These are phyloP conservation scores for Lipomyces anomalus DNA, from an alignment of 805 yeast genomes.

Conservation along the genomic window DNA sequence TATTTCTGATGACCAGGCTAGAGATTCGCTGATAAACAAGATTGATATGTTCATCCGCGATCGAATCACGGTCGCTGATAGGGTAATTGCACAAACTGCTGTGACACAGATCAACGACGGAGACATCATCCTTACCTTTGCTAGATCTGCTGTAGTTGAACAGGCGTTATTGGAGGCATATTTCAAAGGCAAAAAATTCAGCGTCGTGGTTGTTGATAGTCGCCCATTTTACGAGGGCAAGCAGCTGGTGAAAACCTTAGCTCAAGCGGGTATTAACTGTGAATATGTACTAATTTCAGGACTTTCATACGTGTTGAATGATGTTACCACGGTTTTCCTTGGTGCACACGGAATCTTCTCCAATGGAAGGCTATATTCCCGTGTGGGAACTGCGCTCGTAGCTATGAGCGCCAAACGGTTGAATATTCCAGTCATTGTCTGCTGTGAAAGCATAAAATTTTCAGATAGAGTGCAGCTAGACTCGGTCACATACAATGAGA, in stretches of 20 bases:
- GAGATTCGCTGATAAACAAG: slow-evolving; percentile 51
- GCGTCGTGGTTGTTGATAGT: slow-evolving; percentile 83
- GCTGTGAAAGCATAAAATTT: slow-evolving; percentile 92
- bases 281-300: slow-evolving; percentile 78
- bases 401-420: slow-evolving; percentile 86
- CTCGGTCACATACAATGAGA: slow-evolving; percentile 88
- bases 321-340: slow-evolving; percentile 82
- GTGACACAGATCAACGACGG: slow-evolving; percentile 68
- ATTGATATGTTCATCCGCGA: slow-evolving; percentile 81
- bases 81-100: slow-evolving; percentile 75
- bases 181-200: slow-evolving; percentile 58
- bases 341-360: slow-evolving; percentile 98
- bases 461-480: slow-evolving; percentile 93
- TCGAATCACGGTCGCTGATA: slow-evolving; percentile 75
- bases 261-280: slow-evolving; percentile 58
- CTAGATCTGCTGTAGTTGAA: slow-evolving; percentile 77
- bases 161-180: slow-evolving; percentile 66
- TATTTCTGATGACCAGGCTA: slow-evolving; percentile 60
- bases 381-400: slow-evolving; percentile 91
- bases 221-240: slow-evolving; percentile 94
- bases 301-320: slow-evolving; percentile 71
- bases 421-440: slow-evolving; percentile 88
- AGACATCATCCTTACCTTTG: slow-evolving; percentile 78
- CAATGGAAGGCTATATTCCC: slow-evolving; percentile 84
- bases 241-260: slow-evolving; percentile 59